Base-by-base conservation (phyloP, 2,329 filamentous ascomycete genomes). In the Tolypocladium guangdongense region DNA sequence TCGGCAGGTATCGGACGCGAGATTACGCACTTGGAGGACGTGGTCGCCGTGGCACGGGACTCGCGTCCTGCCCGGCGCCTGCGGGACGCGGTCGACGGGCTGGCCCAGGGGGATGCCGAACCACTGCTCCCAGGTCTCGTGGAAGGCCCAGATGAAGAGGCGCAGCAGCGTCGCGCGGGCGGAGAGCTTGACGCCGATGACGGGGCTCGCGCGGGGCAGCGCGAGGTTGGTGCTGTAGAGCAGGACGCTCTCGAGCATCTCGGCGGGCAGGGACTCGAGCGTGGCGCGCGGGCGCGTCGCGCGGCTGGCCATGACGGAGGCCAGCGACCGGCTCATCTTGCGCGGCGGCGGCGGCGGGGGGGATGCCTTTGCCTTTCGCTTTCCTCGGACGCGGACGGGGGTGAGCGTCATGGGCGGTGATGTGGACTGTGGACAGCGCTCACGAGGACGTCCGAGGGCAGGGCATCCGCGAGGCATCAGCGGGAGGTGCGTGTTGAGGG, bases 211-310 rank as follows among this genome's bases (percentile, higher is more conserved):
- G 6, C 66, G 69, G 0, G 77, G 71, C 1, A 83, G 67, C 50
- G 73, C 68, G 48, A 77, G 56, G 57, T 78, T 81, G 56, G 66
- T 62, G 49, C 77, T 80, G 51, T 75, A 64, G 57, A 77, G 63
- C 52, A 81, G 74, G 49, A 83, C 79, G 35, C 57, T 68, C 60
- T 81, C 77, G 14, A 82, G 69, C 27, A 82, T 67, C 62, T 82
- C 80, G 7, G 73, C 61, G 0, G 80, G 80, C 10, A 82, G 64
- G 33, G 60, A 60, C 50, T 71, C 64, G 24, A 72, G 59, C 12
- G 47, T 61, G 4, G 59, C 51, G 18, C 64, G 63, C 30, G 52
- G 58, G 24, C 63, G 63, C 14, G 57, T 53, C 16, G 61, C 53
- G 45, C 65, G 63, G 10, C 58, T 54, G 24, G 64, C 61, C 22